Percentiles rank a stretch among this genome's conserved stretches.
phyloP scores from a whole-genome alignment of 176 grass and related monocot genomes.

The Secale cereale region DNA sequence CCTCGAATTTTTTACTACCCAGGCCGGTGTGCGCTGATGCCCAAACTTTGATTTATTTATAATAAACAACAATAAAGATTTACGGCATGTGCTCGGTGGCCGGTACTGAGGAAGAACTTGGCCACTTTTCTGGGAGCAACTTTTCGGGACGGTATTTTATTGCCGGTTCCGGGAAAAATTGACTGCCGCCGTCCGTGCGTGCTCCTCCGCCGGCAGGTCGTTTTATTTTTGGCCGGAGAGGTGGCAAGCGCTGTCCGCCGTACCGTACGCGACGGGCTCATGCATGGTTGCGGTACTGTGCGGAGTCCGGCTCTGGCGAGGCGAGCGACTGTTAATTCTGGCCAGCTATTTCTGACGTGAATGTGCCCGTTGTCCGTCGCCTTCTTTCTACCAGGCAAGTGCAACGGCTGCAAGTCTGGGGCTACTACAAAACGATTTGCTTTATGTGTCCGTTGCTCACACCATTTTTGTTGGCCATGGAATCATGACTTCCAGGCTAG shows the following conservation, averaged over 20 bases:
- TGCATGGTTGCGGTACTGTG: not conserved
- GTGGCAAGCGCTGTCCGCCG: not conserved
- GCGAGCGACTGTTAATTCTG: not conserved
- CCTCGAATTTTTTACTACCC: not conserved
- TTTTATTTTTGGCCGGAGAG: not conserved
- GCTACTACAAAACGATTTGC: not conserved
- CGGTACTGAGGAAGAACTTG: too few relatives aligned
- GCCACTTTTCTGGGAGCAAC: not conserved
- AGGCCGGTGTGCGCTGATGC: not conserved
- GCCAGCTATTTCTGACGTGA: not conserved
- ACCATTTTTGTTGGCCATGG: too few relatives aligned
- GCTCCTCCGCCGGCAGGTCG: not conserved
- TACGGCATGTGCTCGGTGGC: not conserved
- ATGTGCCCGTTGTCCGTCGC: not conserved
- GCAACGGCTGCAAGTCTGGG: not conserved
- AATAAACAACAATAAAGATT: not conserved
- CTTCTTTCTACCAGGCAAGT: not conserved
- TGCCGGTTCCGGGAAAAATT: not conserved
- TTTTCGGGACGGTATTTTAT: not conserved
- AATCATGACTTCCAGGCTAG: too few relatives aligned
- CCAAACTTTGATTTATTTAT: not conserved
- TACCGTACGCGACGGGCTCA: not conserved
- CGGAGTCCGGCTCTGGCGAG: not conserved
- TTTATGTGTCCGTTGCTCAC: too few relatives aligned
- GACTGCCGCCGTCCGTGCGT: not conserved